Base-by-base conservation (phyloP, 306 rosid genomes). In the Astragalus glycyphyllos region DNA sequence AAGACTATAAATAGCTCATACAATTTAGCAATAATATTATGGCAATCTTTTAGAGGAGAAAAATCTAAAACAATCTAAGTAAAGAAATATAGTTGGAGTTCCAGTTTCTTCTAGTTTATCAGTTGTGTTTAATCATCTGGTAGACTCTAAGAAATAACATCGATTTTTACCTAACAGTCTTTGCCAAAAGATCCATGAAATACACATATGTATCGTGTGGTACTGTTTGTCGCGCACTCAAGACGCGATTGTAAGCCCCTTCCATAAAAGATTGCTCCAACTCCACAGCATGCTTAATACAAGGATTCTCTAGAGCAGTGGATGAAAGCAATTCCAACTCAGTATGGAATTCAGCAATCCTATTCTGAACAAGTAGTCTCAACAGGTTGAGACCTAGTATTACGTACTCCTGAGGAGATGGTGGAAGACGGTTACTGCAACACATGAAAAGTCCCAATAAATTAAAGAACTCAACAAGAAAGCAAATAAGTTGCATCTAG, bases 241-340 rank as follows among this genome's bases (percentile, higher is more conserved):
- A 83, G 35, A 94, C 99, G 17, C 96, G 96, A 51, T 94, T 94
- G 86, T 94, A 94, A 66, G 99, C 99, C 42, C 99, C 97, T 83
- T 94, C 99, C 99, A 94, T 94, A 77, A 94, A 94, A 72, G 99
- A 94, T 76, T 94, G 99, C 83, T 94, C 99, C 84, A 94, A 79
- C 87, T 94, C 97, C 78, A 91, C 99, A 4, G 97, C 97, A 84
- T 91, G 92, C 82, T 87, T 91, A 34, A 94, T 94, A 85, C 96
- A 94, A 56, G 91, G 85, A 80, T 91, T 84, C 79, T 94, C 99
- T 76, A 94, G 82, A 70, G 99, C 99, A 77, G 81, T 1, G 0
- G 96, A 74, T 13, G 99, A 86, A 41, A 94, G 97, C 70, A 91
- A 75, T 78, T 94, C 97, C 84, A 94, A 79, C 79, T 94, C 99